These are phyloP conservation scores for Fusarium verticillioides DNA, from an alignment of 2,329 filamentous ascomycete species.

Conservation along the genomic window DNA sequence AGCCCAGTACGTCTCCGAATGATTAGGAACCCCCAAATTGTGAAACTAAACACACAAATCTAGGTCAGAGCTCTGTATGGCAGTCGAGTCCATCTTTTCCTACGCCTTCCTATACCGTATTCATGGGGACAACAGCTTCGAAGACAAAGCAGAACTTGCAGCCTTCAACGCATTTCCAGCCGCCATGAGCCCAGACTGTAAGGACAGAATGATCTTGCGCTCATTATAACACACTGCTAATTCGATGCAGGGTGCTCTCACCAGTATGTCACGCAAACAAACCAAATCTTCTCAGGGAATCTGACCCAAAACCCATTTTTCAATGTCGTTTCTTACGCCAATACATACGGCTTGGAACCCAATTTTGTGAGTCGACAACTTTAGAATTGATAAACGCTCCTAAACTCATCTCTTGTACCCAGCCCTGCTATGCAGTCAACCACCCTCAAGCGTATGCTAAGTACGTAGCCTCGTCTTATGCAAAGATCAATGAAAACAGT, in stretches of 20 bases:
- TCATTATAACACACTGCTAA: background rate
- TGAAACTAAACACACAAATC: background rate
- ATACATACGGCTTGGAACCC: background rate
- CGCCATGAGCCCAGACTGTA: background rate
- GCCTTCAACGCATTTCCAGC: background rate
- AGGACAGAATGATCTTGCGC: background rate
- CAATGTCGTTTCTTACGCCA: background rate
- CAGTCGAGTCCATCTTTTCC: background rate
- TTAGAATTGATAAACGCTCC: background rate
- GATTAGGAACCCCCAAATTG: fast-evolving
- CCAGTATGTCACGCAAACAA: background rate
- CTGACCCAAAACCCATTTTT: background rate
- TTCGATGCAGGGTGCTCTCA: background rate
- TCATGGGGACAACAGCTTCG: background rate
- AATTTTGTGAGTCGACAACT: background rate
- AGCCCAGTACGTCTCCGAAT: background rate
- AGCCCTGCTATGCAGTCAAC: background rate
- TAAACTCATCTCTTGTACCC: background rate
- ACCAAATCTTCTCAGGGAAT: background rate
- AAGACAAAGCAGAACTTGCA: background rate
- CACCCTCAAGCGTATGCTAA: background rate
- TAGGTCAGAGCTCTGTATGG: background rate
- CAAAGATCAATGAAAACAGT: background rate
- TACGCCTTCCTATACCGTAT: background rate
- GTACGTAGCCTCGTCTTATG: background rate